phyloP scores from a whole-genome alignment of 768 basidiomycete species.

The Mycena crocata region DNA sequence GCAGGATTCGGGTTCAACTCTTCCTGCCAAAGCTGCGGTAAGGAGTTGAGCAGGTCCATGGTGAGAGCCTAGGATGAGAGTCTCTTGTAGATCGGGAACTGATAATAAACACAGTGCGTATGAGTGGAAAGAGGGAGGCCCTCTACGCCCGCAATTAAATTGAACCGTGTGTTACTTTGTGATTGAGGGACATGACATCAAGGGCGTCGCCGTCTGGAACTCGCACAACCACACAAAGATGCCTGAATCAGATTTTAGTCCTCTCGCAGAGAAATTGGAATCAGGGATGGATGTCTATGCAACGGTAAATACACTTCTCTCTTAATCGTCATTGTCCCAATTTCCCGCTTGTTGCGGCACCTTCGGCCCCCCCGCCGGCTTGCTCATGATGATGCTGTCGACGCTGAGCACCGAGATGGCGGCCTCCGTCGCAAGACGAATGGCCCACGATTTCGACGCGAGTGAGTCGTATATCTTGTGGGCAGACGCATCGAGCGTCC shows the following conservation, averaged over 20 bases:
- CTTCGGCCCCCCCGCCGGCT: constrained; percentile 91
- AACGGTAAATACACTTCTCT: constrained; percentile 19
- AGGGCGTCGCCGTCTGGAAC: background rate
- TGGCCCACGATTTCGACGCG: constrained; percentile 90
- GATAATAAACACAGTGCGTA: too few relatives aligned
- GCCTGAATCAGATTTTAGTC: too few relatives aligned
- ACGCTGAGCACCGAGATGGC: constrained; percentile 92
- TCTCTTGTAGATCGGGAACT: too few relatives aligned
- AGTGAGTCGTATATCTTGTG: constrained; percentile 87
- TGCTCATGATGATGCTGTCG: constrained; percentile 98
- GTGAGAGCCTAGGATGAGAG: too few relatives aligned
- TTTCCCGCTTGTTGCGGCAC: constrained; percentile 88
- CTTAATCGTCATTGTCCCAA: constrained; percentile 83
- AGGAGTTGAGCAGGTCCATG: too few relatives aligned
- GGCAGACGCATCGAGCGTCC: constrained; percentile 73
- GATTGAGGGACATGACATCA: too few relatives aligned
- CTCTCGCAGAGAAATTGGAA: background rate
- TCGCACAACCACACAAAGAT: background rate
- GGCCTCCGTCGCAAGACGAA: constrained; percentile 91
- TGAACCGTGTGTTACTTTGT: background rate
- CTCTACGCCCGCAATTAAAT: too few relatives aligned
- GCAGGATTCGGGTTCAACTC: too few relatives aligned
- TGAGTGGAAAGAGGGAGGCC: too few relatives aligned
- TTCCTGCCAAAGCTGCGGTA: too few relatives aligned
- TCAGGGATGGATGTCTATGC: constrained; percentile 8